phyloP scores from a whole-genome alignment of 202 grass and related monocot genomes.

The Schoenoplectus triqueter region DNA sequence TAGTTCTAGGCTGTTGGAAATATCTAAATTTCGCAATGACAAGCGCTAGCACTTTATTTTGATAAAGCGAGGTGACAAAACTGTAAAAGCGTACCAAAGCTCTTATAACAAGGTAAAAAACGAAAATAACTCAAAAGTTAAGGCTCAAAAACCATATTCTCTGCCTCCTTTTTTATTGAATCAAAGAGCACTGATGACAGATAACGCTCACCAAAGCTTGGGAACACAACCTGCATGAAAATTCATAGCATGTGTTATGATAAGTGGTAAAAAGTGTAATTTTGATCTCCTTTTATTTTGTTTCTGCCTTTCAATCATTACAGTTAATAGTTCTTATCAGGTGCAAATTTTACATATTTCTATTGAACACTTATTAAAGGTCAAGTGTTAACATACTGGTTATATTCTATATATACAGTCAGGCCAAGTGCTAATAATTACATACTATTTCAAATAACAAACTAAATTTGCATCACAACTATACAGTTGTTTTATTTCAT shows the following conservation, averaged over 20 bases:
- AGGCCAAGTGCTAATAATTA: neutral
- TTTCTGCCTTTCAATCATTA: neutral
- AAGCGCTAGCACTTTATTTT: slow-evolving; percentile 32
- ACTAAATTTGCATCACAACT: neutral
- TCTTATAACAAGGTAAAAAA: neutral
- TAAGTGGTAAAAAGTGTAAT: neutral
- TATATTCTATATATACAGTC: neutral
- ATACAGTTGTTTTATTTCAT: neutral
- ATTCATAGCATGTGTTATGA: neutral
- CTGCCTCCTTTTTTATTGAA: slow-evolving; percentile 54
- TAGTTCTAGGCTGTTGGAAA: slow-evolving; percentile 21
- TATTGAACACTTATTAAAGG: neutral
- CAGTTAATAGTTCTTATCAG: neutral
- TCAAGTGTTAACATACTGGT: neutral
- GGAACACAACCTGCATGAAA: slow-evolving; percentile 47
- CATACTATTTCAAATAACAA: neutral
- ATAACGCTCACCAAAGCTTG: slow-evolving; percentile 58
- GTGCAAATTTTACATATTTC: neutral
- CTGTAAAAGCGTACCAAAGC: neutral
- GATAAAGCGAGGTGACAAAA: neutral
- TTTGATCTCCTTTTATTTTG: neutral
- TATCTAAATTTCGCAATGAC: slow-evolving; percentile 36
- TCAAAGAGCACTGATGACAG: slow-evolving; percentile 48
- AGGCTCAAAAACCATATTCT: slow-evolving; percentile 54
- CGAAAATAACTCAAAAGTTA: neutral